A percentile compares a stretch with the other conserved stretches of the same genome.
These are phyloP conservation scores for Phyllosticta capitalensis DNA, from an alignment of 2,329 filamentous ascomycete species.

Conservation along the genomic window DNA sequence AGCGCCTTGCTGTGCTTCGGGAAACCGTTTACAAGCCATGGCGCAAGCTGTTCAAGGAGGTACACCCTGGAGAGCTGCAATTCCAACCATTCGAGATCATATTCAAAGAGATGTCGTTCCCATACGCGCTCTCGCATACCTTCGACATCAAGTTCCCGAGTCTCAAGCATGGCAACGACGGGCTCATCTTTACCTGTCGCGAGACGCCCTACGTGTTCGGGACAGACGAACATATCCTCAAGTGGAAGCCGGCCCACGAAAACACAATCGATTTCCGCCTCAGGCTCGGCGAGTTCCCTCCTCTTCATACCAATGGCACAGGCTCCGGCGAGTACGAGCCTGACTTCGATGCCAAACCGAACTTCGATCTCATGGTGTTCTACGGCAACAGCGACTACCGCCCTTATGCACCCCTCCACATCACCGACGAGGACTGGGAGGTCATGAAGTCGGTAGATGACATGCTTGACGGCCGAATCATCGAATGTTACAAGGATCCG, in stretches of 20 bases:
- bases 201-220: constrained; percentile 78
- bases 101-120: constrained; percentile 82
- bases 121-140: constrained; percentile 69
- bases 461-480: constrained; percentile 75
- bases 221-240: constrained; percentile 87
- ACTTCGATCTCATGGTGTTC: constrained; percentile 62
- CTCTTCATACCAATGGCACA: constrained; percentile 51
- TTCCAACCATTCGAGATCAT: constrained; percentile 72
- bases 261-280: constrained; percentile 92
- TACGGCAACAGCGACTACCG: constrained; percentile 56
- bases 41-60: constrained; percentile 47
- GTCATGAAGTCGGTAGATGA: constrained; percentile 61
- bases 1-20: constrained; percentile 78
- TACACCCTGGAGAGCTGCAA: constrained; percentile 54
- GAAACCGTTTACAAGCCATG: constrained; percentile 67
- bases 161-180: constrained; percentile 88
- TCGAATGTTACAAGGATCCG: constrained; percentile 80
- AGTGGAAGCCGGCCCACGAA: constrained; percentile 94
- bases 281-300: constrained; percentile 60
- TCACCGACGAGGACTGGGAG: constrained; percentile 70
- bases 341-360: constrained; percentile 73
- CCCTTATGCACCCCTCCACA: constrained; percentile 1
- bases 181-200: constrained; percentile 94
- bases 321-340: constrained; percentile 51
- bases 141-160: constrained; percentile 76